Base-by-base conservation (phyloP, 1,139 yeast genomes). In the Scheffersomyces segobiensis region DNA sequence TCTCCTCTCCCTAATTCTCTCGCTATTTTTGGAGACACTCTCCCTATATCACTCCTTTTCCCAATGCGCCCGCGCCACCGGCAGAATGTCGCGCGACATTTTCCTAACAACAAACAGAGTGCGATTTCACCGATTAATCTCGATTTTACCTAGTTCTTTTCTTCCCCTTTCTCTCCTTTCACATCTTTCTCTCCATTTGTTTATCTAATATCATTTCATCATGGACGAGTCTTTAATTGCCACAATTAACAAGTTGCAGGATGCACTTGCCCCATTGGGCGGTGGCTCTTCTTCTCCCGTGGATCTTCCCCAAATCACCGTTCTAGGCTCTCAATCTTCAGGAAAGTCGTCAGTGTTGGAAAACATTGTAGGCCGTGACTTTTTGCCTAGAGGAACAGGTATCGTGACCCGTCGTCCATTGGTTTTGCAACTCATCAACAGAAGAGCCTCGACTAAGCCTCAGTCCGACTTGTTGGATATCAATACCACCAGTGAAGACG, bases 241-340 rank as follows among this genome's bases (percentile, higher is more conserved):
- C 63, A 92, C 97, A 51, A 96, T 95, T 76, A 95, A 95, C 81
- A 91, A 92, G 75, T 82, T 92, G 62, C 97, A 92, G 75, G 97
- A 88, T 71, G 99, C 98, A 7, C 83, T 93, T 72, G 97, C 98
- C 5, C 96, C 98, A 20, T 80, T 95, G 59, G 97, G 98, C 54
- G 93, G 91, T 39, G 95, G 96, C 12, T 87, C 92, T 18, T 79
- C 87, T 50, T 88, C 93, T 0, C 95, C 96, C 12, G 91, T 89
- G 58, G 99, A 95, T 76, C 82, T 93, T 67, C 98, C 98, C 26
- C 98, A 93, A 75, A 93, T 93, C 69, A 93, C 98, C 3, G 98
- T 93, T 47, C 97, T 93, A 50, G 98, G 98, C 52, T 92, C 97
- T 1, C 98, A 93, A 74, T 91, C 97, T 51, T 87, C 95, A 65